A percentile compares a stretch with the other conserved stretches of the same genome.
These are phyloP conservation scores for Solanum dulcamara DNA, from an alignment of 257 asterid genomes.

Conservation along the genomic window DNA sequence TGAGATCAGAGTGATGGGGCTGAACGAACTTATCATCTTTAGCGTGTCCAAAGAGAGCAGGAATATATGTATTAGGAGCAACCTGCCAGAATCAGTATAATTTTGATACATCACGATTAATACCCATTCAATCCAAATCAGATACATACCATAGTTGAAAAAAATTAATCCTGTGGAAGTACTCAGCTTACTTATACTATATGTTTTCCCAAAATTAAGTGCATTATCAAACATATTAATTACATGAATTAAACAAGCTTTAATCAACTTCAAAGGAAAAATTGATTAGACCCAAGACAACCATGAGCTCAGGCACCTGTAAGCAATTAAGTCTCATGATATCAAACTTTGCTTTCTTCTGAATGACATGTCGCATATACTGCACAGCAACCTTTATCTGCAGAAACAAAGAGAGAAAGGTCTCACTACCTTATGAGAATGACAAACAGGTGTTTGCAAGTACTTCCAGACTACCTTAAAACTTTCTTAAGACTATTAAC, in stretches of 20 bases:
- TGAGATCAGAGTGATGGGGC: conserved; percentile 74
- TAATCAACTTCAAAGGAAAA: conserved; percentile 5
- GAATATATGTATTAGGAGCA: conserved; percentile 79
- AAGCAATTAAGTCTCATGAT: conserved; percentile 63
- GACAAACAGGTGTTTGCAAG: not conserved
- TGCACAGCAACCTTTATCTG: conserved; percentile 93
- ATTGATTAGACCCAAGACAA: not conserved
- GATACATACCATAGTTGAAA: not conserved
- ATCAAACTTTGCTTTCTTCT: conserved; percentile 89
- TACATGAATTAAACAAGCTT: not conserved
- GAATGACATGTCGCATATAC: conserved; percentile 86
- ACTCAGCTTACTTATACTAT: not conserved
- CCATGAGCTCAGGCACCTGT: conserved; percentile 42
- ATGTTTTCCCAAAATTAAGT: not conserved
- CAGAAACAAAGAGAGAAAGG: not conserved
- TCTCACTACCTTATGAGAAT: not conserved
- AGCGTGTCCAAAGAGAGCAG: conserved; percentile 94
- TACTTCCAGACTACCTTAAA: not conserved
- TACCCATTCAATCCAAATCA: not conserved
- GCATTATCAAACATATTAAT: not conserved
- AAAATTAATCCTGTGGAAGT: not conserved
- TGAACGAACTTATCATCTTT: conserved; percentile 82
- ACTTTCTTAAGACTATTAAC: not conserved
- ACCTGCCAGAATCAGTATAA: conserved; percentile 39
- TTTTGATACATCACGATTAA: conserved; percentile 3